Percentiles rank a stretch among this genome's conserved stretches.
Conservation (phyloP, 371 early-diverging fungal genomes). For the Gilbertella persicaria region DNA sequence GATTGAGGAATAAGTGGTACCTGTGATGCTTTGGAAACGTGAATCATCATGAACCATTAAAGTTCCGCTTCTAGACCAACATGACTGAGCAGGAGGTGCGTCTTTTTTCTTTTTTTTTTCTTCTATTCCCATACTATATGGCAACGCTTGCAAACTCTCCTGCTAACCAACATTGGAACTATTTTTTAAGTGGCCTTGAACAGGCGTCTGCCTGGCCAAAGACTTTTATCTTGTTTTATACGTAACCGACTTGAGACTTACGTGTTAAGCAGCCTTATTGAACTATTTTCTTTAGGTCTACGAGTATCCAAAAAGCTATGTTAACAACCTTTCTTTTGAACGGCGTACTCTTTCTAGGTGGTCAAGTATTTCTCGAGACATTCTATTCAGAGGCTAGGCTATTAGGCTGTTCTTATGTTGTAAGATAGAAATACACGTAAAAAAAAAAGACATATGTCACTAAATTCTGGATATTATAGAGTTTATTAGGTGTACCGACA, state of each 20-base stretch:
- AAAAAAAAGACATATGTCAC: neutral
- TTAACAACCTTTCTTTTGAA: conserved; percentile 36
- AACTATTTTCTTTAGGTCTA: conserved; percentile 22
- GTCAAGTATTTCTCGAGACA: conserved; percentile 32
- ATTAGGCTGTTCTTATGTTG: conserved; percentile 40
- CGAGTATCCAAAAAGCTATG: conserved; percentile 35
- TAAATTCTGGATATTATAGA: conserved; percentile 15
- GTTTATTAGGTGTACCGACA: conserved; percentile 34
- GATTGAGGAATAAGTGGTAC: neutral
- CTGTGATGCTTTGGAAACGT: neutral
- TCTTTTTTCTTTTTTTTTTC: conserved; percentile 1
- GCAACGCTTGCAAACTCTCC: conserved; percentile 26
- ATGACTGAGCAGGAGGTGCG: neutral
- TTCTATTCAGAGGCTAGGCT: conserved; percentile 26
- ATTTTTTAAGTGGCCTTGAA: conserved; percentile 39
- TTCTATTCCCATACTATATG: conserved; percentile 10
- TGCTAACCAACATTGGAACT: conserved; percentile 28
- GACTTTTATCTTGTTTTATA: conserved; percentile 35
- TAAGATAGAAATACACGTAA: conserved; percentile 11
- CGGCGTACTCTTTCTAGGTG: conserved; percentile 41
- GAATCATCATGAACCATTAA: neutral
- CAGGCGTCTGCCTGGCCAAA: conserved; percentile 46
- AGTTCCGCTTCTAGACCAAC: neutral
- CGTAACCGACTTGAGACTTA: conserved; percentile 20
- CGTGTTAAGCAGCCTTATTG: neutral